phyloP scores from a whole-genome alignment of 148 eudicot genomes.

The Camellia sinensis region DNA sequence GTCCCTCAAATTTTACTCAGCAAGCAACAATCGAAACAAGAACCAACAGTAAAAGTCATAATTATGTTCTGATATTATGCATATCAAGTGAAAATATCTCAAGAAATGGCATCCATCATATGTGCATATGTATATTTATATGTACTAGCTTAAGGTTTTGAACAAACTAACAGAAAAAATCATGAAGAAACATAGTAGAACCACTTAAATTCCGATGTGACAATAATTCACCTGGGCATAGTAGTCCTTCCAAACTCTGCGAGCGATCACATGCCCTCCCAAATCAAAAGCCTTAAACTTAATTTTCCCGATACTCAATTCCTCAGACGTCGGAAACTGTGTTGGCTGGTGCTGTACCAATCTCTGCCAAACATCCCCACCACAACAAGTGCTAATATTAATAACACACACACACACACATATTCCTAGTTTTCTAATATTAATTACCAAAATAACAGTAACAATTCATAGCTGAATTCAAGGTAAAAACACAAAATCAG shows the following conservation, averaged over 20 bases:
- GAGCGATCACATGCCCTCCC: constrained; percentile 81
- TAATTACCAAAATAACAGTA: neutral
- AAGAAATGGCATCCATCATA: neutral
- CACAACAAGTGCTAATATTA: neutral
- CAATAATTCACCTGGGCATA: constrained; percentile 48
- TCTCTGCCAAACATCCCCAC: constrained; percentile 34
- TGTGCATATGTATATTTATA: neutral
- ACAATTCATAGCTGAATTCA: neutral
- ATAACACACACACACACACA: too few species aligned
- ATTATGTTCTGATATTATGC: neutral
- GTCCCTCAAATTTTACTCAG: neutral
- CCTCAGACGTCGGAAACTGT: constrained; percentile 75
- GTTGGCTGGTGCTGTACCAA: constrained; percentile 76
- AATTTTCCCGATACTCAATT: constrained; percentile 62
- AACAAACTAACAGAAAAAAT: neutral
- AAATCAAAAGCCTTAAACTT: constrained; percentile 77
- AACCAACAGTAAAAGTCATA: neutral
- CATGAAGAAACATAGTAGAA: neutral
- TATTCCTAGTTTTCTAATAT: neutral
- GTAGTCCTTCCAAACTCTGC: constrained; percentile 71
- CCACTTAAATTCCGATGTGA: neutral
- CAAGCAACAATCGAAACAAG: neutral
- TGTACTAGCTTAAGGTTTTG: neutral
- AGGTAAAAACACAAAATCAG: neutral
- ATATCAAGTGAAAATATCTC: neutral